A percentile compares a stretch with the other conserved stretches of the same genome.
Conservation (phyloP, 2,329 filamentous ascomycete species). For the Fusarium sp. region DNA sequence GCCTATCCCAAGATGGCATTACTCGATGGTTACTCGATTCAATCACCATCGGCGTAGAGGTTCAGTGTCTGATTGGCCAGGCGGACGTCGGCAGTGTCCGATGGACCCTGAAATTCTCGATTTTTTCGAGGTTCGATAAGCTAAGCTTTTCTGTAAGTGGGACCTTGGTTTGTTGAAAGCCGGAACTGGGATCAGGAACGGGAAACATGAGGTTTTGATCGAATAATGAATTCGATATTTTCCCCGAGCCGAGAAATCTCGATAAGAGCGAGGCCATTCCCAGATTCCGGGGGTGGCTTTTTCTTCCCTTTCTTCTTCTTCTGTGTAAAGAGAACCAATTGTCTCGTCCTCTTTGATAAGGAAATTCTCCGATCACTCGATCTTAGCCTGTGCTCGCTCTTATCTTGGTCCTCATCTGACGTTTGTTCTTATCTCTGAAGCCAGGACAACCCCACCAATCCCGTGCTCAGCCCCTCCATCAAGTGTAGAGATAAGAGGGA, state of each 20-base stretch:
- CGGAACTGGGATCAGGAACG: not conserved
- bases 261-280: conserved; percentile 30
- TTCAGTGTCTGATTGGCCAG: conserved; percentile 37
- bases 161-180: not conserved
- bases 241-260: conserved; percentile 12
- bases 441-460: conserved; percentile 39
- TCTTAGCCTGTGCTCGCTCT: not conserved
- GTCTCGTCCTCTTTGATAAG: conserved; percentile 5
- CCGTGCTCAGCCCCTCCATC: conserved; percentile 10
- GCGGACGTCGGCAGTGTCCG: conserved; percentile 42
- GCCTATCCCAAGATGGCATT: conserved; percentile 39
- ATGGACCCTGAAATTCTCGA: conserved; percentile 29
- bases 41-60: conserved; percentile 47
- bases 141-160: conserved; percentile 32
- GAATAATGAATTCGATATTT: conserved; percentile 20
- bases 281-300: conserved; percentile 21
- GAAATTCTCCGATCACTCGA: conserved; percentile 12
- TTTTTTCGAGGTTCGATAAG: not conserved
- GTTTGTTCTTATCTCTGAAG: conserved; percentile 34
- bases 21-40: conserved; percentile 60
- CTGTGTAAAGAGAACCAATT: not conserved
- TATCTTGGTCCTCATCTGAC: conserved; percentile 15
- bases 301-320: not conserved
- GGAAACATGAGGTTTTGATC: conserved; percentile 14
- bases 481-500: conserved; percentile 38